A percentile compares a stretch with the other conserved stretches of the same genome.
Conservation (phyloP, 108 stramenopile genomes). For the Cyclotella distinguenda region DNA sequence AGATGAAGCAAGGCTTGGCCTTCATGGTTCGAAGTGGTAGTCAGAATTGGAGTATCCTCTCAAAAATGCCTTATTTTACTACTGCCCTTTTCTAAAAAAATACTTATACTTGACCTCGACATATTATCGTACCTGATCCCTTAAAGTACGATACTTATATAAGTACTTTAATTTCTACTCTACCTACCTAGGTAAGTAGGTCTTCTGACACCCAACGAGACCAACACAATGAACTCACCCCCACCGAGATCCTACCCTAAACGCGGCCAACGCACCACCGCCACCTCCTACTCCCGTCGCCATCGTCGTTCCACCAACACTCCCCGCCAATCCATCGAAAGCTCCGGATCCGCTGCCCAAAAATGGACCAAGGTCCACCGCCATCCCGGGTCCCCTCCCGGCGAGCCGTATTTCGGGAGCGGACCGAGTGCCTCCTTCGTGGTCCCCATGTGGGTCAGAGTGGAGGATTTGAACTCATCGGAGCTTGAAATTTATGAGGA, state of each 20-base stretch:
- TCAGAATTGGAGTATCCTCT: too few relatives aligned
- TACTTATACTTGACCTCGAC: too few relatives aligned
- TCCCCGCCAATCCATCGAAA: neutral
- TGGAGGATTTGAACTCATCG: constrained; percentile 31
- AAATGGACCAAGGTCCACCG: constrained; percentile 32
- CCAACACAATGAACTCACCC: constrained; percentile 24
- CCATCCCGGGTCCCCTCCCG: constrained; percentile 22
- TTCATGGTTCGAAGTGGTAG: neutral
- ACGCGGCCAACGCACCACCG: constrained; percentile 24
- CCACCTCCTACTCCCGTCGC: constrained; percentile 12
- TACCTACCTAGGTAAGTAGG: neutral
- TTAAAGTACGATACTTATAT: too few relatives aligned
- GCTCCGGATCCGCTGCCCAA: constrained; percentile 2
- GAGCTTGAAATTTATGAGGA: constrained; percentile 23
- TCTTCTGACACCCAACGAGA: neutral
- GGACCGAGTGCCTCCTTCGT: constrained; percentile 23
- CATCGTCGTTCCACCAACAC: constrained; percentile 17
- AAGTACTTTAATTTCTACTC: too few relatives aligned
- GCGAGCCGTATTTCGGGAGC: constrained; percentile 40
- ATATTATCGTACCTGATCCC: too few relatives aligned
- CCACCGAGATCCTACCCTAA: constrained; percentile 30
- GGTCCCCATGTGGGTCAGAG: constrained; percentile 31
- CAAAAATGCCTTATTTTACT: too few relatives aligned
- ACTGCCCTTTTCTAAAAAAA: too few relatives aligned
- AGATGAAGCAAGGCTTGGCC: neutral